Conservation (phyloP, 148 eudicot species). For the Pharnaceum exiguum region DNA sequence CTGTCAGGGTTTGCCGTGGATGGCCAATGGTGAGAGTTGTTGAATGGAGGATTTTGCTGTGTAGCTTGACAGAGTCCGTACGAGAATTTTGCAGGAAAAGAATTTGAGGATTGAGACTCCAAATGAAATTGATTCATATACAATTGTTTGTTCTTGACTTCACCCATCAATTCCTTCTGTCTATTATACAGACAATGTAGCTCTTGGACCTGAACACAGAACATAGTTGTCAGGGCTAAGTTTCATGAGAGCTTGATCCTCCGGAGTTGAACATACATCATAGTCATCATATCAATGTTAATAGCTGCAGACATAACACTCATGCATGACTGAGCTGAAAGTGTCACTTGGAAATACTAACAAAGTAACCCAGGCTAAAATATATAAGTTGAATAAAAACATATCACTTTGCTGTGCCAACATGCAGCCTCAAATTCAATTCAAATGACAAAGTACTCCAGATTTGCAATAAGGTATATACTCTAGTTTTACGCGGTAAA, state of each 20-base stretch:
- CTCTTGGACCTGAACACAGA: constrained; percentile 34
- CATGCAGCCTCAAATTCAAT: too few relatives aligned
- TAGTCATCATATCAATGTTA: too few relatives aligned
- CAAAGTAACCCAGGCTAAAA: too few relatives aligned
- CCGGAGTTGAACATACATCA: not conserved
- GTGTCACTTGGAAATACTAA: too few relatives aligned
- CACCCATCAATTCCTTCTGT: constrained; percentile 44
- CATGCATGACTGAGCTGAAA: too few relatives aligned
- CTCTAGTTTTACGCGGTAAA: too few relatives aligned
- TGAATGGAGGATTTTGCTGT: constrained; percentile 20
- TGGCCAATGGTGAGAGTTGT: constrained; percentile 2
- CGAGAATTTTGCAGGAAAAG: constrained; percentile 19
- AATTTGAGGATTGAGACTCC: constrained; percentile 20
- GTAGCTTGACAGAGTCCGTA: constrained; percentile 6
- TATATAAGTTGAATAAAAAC: too few relatives aligned
- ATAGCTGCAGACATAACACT: too few relatives aligned
- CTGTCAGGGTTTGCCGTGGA: not conserved
- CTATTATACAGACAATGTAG: constrained; percentile 39
- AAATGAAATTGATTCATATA: constrained; percentile 8
- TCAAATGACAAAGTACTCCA: too few relatives aligned
- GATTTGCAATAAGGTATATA: too few relatives aligned
- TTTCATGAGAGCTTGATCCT: not conserved
- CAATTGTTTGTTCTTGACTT: constrained; percentile 26
- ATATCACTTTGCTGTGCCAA: too few relatives aligned
- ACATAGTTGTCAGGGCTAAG: not conserved